Evolutionary conservation across 2,329 filamentous ascomycete species (phyloP).

Genomic region (Fusarium sp.): DNA sequence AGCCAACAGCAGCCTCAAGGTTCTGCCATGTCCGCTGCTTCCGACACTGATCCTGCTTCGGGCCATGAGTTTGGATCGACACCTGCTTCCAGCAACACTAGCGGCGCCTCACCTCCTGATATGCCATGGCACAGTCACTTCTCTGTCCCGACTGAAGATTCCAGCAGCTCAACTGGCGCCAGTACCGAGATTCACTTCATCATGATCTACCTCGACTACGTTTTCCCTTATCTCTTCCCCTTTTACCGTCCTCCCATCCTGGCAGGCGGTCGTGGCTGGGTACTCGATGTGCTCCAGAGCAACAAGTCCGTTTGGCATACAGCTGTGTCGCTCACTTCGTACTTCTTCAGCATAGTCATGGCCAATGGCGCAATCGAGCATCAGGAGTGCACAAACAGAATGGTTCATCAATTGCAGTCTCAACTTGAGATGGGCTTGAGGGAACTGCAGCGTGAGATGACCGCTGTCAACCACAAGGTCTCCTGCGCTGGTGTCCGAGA

Average conservation of each 20-base stretch:
- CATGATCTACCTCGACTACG: constrained; percentile 71
- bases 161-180: constrained; percentile 32
- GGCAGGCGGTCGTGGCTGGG: constrained; percentile 70
- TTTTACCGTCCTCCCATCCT: constrained; percentile 69
- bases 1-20: constrained; percentile 9
- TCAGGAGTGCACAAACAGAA: constrained; percentile 51
- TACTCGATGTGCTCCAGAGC: constrained; percentile 66
- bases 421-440: constrained; percentile 59
- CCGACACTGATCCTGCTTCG: constrained; percentile 46
- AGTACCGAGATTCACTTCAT: constrained; percentile 57
- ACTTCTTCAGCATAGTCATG: constrained; percentile 65
- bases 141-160: constrained; percentile 39
- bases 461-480: constrained; percentile 49
- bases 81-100: constrained; percentile 49
- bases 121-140: constrained; percentile 50
- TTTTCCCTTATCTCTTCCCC: constrained; percentile 72
- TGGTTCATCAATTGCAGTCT: constrained; percentile 55
- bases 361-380: constrained; percentile 49
- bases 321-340: constrained; percentile 66
- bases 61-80: constrained; percentile 42
- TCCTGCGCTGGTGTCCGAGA: constrained; percentile 48
- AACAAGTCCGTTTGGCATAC: constrained; percentile 70
- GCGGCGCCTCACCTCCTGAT: constrained; percentile 49
- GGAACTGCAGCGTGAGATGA: constrained; percentile 58
- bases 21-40: constrained; percentile 37